Evolutionary conservation across 2,329 filamentous ascomycete genomes (phyloP).

Genomic region (Podosphaera xanthii): DNA sequence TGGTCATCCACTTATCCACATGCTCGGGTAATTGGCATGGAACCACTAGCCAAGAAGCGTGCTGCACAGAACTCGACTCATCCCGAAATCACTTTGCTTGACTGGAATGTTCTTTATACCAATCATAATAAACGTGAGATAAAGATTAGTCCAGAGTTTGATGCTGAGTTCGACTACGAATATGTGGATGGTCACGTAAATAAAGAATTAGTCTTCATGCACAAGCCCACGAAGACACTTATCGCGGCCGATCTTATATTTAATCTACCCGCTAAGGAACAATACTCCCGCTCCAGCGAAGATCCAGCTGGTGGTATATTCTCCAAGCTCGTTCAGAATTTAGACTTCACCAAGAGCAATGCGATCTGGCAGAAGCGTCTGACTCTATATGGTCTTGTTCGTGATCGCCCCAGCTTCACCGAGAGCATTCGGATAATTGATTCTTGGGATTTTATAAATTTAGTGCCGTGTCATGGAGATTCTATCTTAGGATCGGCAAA

Average conservation of each 20-base stretch:
- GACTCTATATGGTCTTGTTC: constrained; percentile 47
- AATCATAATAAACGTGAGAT: constrained; percentile 26
- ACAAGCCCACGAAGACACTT: constrained; percentile 54
- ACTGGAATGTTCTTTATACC: constrained; percentile 47
- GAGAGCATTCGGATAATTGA: constrained; percentile 46
- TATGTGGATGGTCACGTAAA: constrained; percentile 62
- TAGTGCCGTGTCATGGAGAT: constrained; percentile 89
- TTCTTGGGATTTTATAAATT: constrained; percentile 60
- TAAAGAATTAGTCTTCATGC: constrained; percentile 71
- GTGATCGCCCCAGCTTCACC: constrained; percentile 45
- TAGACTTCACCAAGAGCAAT: constrained; percentile 37
- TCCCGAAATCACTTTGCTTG: constrained; percentile 17
- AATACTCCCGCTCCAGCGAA: constrained; percentile 42
- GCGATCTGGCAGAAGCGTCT: constrained; percentile 61
- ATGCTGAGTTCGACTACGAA: constrained; percentile 66
- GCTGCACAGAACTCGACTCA: constrained; percentile 32
- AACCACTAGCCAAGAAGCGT: constrained; percentile 68
- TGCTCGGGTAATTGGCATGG: constrained; percentile 61
- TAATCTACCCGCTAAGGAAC: constrained; percentile 71
- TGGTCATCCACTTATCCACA: constrained; percentile 63
- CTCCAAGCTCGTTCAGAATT: constrained; percentile 29
- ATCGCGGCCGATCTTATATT: constrained; percentile 84
- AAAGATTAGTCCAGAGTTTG: constrained; percentile 53
- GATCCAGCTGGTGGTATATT: constrained; percentile 31
- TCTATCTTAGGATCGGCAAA: constrained; percentile 55